Percentiles rank a stretch among this genome's conserved stretches.
Evolutionary conservation across 176 grass and related monocot species (phyloP).

Genomic region (Ensete ventricosum): DNA sequence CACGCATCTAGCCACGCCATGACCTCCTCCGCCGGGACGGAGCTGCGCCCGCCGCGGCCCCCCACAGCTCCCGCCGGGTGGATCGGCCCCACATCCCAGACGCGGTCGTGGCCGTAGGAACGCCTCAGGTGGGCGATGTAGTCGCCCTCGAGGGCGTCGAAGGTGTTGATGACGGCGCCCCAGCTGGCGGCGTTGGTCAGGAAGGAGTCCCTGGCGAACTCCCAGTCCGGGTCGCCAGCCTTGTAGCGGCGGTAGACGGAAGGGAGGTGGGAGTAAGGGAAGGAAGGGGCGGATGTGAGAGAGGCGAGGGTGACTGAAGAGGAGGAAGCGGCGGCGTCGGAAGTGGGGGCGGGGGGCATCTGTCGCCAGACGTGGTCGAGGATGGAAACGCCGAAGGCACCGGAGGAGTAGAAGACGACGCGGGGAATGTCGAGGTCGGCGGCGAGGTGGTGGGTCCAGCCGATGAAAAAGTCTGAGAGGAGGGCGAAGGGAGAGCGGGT

Average conservation of each 20-base stretch:
- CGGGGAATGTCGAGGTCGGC: conserved; percentile 8
- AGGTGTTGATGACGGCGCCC: conserved; percentile 30
- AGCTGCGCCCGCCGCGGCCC: neutral
- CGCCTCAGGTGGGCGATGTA: conserved; percentile 27
- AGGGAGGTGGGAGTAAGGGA: conserved; percentile 29
- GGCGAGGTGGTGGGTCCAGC: conserved; percentile 28
- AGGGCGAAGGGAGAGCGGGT: neutral
- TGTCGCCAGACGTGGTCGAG: conserved; percentile 22
- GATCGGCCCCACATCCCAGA: conserved; percentile 47
- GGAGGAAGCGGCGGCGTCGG: neutral
- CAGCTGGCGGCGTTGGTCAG: conserved; percentile 16
- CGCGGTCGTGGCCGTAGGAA: conserved; percentile 17
- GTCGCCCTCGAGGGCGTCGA: conserved; percentile 25
- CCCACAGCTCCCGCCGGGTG: neutral
- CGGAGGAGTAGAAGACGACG: conserved; percentile 25
- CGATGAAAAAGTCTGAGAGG: conserved; percentile 33
- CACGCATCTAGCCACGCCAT: conserved; percentile 24
- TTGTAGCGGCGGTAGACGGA: conserved; percentile 25
- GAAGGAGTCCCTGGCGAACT: conserved; percentile 34
- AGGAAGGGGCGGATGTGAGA: conserved; percentile 29
- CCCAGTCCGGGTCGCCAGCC: conserved; percentile 37
- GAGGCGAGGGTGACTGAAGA: conserved; percentile 8
- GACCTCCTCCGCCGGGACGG: conserved; percentile 11
- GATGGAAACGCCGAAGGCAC: conserved; percentile 19
- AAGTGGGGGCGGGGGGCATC: conserved; percentile 3